These are phyloP conservation scores for Kentomonas sorsogonicus DNA, from an alignment of 208 protist genomes.

Conservation along the genomic window DNA sequence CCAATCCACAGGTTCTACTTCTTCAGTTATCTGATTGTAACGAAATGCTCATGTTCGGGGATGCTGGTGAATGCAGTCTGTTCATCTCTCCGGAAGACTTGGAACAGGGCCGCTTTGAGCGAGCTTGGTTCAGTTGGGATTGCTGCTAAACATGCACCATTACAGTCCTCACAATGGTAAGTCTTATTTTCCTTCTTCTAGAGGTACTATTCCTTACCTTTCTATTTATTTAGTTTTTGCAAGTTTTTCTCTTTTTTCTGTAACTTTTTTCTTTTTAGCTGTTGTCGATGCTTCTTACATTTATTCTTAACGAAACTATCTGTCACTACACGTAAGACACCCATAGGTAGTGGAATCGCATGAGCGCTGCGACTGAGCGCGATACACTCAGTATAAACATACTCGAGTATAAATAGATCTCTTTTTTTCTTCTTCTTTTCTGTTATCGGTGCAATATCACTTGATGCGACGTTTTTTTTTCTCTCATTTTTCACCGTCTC, in stretches of 20 bases:
- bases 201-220: not conserved
- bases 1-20: constrained; percentile 17
- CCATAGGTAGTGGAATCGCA: no score
- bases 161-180: not conserved
- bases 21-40: constrained; percentile 12
- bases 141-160: no score
- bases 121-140: constrained; percentile 19
- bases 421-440: not conserved
- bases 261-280: not conserved
- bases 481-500: not conserved
- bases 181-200: not conserved
- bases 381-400: not conserved
- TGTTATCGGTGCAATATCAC: not conserved
- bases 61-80: constrained; percentile 13
- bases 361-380: not conserved
- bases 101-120: constrained; percentile 3
- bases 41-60: constrained; percentile 14
- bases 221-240: not conserved
- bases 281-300: not conserved
- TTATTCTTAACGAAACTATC: not conserved
- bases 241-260: not conserved
- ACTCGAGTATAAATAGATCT: not conserved
- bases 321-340: not conserved
- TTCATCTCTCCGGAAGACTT: constrained; percentile 16
- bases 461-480: not conserved